Base-by-base conservation (phyloP, 345 rosid species). In the Ceriops tagal region DNA sequence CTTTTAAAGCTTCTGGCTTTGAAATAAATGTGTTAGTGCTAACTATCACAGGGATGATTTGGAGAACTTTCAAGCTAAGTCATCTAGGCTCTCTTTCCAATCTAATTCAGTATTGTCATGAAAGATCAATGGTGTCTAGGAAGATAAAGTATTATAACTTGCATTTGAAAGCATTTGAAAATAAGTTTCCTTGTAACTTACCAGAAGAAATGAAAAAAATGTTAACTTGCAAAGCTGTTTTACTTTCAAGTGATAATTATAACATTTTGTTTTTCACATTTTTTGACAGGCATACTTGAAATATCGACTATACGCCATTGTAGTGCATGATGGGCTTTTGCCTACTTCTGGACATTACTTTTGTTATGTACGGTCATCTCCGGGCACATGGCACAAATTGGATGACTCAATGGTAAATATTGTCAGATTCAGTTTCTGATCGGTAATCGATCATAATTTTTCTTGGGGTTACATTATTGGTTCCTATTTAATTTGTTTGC, bases 331-430 rank as follows among this genome's bases (percentile, higher is more conserved):
- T 5, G 98, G 98, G 51, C 62, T 21, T 24, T 69, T 79, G 21
- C 77, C 88, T 58, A 85, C 82, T 67, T 83, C 81, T 53, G 98
- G 98, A 46, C 98, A 90, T 74, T 92, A 92, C 85, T 70, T 75
- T 26, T 83, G 85, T 69, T 90, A 84, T 60, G 73, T 92, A 71
- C 79, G 88, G 64, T 88, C 96, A 34, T 83, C 89, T 49, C 89
- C 91, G 52, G 81, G 70, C 58, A 83, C 64, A 68, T 92, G 98
- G 98, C 89, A 88, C 70, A 74, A 66, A 65, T 80, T 92, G 78
- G 92, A 92, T 72, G 98, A 92, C 53, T 24, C 67, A 21, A 56
- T 68, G 92, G 98, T 90, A 75, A 82, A 62, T 15, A 37, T 53
- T 63, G 57, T 49, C 16, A 51, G 49, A 26, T 64, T 58, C 52